phyloP scores from a whole-genome alignment of 441 rosid genomes.

The Populus hybrid region DNA sequence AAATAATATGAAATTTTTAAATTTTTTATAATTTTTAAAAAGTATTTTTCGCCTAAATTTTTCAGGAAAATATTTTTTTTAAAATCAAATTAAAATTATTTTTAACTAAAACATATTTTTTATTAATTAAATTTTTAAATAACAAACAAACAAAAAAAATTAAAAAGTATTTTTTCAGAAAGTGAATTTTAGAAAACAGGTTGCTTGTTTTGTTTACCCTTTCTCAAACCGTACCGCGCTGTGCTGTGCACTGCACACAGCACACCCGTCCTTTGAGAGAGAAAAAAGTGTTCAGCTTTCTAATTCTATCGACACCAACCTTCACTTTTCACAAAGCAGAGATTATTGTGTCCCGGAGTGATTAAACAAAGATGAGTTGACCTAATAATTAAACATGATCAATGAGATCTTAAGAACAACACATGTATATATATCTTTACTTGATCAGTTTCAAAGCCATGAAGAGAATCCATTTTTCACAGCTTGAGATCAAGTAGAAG shows the following conservation, averaged over 20 bases:
- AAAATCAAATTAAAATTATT: no score
- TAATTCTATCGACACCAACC: neutral
- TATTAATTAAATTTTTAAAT: no score
- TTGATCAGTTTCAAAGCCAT: neutral
- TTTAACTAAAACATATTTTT: no score
- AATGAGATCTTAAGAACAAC: neutral
- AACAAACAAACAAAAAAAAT: no score
- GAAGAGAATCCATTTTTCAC: neutral
- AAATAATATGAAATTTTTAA: no score
- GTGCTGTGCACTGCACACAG: no score
- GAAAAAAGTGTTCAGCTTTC: neutral
- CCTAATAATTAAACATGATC: neutral
- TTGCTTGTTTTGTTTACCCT: neutral
- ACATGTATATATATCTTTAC: neutral
- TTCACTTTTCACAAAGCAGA: neutral
- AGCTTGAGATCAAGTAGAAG: neutral
- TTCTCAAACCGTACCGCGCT: neutral
- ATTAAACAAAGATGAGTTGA: neutral
- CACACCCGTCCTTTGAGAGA: neutral
- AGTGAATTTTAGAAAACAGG: no score
- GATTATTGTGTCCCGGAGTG: conserved; percentile 4
- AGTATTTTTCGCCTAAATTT: no score
- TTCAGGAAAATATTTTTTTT: no score
- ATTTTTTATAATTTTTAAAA: no score
- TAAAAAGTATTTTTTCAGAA: no score